phyloP scores from a whole-genome alignment of 1,284 basidiomycete species.

The Gomphus bonarii region DNA sequence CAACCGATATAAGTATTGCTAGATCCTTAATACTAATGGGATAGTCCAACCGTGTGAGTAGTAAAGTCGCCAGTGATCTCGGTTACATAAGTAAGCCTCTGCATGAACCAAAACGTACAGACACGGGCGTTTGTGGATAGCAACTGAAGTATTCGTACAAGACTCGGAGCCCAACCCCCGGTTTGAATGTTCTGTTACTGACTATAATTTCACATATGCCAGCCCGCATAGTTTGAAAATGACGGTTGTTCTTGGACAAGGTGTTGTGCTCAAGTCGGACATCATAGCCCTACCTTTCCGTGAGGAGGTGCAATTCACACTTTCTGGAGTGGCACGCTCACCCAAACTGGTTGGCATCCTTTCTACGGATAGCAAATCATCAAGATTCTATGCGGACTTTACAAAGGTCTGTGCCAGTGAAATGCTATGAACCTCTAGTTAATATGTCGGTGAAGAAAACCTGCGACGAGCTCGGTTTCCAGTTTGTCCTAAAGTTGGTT shows the following conservation, averaged over 20 bases:
- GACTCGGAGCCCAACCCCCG: not conserved
- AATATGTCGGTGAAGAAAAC: constrained; percentile 73
- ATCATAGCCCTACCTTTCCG: constrained; percentile 56
- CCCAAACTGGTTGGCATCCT: constrained; percentile 91
- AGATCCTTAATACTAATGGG: too few species aligned
- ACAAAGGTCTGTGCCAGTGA: constrained; percentile 49
- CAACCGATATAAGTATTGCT: too few species aligned
- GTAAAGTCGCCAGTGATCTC: too few species aligned
- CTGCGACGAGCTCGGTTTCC: constrained; percentile 35
- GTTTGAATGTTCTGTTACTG: not conserved
- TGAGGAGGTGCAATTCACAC: constrained; percentile 49
- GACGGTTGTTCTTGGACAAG: constrained; percentile 38
- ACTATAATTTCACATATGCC: not conserved
- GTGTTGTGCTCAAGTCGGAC: constrained; percentile 67
- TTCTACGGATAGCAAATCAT: constrained; percentile 79
- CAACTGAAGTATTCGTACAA: too few species aligned
- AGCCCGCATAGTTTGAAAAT: constrained; percentile 8
- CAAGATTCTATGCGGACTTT: constrained; percentile 88
- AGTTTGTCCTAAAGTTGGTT: constrained; percentile 40
- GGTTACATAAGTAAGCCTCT: too few species aligned
- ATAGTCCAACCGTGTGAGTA: too few species aligned
- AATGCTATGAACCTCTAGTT: constrained; percentile 84
- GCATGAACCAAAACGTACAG: too few species aligned
- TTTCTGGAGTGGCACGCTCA: constrained; percentile 29
- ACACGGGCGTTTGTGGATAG: too few species aligned